Evolutionary conservation across 2,329 filamentous ascomycete genomes (phyloP).

Genomic region (Calonectria pauciramosa): DNA sequence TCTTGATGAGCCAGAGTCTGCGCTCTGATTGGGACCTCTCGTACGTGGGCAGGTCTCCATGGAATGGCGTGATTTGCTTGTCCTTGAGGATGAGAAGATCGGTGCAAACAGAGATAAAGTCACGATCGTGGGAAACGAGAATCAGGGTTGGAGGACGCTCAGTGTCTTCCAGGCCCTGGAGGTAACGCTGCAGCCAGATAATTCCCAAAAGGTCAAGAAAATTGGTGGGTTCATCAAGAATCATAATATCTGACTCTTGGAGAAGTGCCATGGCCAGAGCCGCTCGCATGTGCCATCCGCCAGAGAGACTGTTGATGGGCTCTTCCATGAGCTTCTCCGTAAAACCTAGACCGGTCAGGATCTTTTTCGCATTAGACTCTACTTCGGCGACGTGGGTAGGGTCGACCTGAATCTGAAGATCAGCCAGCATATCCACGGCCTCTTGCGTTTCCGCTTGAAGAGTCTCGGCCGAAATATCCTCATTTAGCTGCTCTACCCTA

Average conservation of each 20-base stretch:
- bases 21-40: constrained; percentile 77
- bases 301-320: constrained; percentile 76
- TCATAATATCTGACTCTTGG: constrained; percentile 81
- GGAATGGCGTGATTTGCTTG: constrained; percentile 79
- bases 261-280: constrained; percentile 76
- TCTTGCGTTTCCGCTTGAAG: constrained; percentile 77
- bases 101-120: constrained; percentile 83
- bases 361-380: constrained; percentile 75
- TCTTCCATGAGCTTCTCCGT: constrained; percentile 71
- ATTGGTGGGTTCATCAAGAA: constrained; percentile 90
- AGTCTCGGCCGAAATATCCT: constrained; percentile 67
- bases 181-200: constrained; percentile 84
- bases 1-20: constrained; percentile 76
- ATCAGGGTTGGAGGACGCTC: constrained; percentile 75
- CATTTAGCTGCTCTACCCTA: constrained; percentile 65
- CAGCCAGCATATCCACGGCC: constrained; percentile 77
- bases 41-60: constrained; percentile 80
- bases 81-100: constrained; percentile 84
- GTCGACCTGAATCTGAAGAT: constrained; percentile 77
- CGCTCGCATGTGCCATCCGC: constrained; percentile 82
- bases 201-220: constrained; percentile 87
- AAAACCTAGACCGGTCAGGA: constrained; percentile 81
- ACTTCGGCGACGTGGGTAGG: constrained; percentile 72
- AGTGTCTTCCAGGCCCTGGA: constrained; percentile 68
- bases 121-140: constrained; percentile 86